Conservation (phyloP, 345 rosid genomes). For the Salix arbutifolia region DNA sequence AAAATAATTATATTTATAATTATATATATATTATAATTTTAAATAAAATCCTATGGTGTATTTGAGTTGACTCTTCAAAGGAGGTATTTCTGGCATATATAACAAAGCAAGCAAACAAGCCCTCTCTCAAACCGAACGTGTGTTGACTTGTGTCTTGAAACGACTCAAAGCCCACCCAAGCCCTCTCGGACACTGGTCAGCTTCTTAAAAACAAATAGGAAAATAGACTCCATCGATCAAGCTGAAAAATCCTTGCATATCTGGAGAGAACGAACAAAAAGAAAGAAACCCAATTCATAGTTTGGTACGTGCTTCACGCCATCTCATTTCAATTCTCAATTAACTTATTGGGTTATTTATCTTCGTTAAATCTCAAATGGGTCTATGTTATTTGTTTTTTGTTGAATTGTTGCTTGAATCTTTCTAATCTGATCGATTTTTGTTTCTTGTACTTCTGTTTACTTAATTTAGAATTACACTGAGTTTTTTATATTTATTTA, state of each 20-base stretch:
- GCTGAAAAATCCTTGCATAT: neutral
- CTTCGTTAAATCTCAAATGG: conserved; percentile 1
- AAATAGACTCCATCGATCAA: conserved; percentile 4
- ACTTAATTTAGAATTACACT: neutral
- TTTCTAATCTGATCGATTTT: neutral
- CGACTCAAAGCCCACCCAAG: neutral
- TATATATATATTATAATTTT: too few species aligned
- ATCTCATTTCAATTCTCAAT: conserved; percentile 2
- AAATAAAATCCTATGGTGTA: too few species aligned
- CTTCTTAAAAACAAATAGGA: neutral
- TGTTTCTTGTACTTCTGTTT: neutral
- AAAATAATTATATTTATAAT: too few species aligned
- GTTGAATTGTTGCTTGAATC: neutral
- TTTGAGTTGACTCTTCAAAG: too few species aligned
- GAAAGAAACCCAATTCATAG: conserved; percentile 8
- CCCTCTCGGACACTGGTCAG: neutral
- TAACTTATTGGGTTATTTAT: neutral
- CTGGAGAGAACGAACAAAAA: neutral
- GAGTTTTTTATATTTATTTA: neutral
- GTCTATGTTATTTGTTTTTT: neutral
- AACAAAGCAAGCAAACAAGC: neutral
- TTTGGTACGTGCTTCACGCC: conserved; percentile 9
- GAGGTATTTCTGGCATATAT: too few species aligned
- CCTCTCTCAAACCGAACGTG: neutral
- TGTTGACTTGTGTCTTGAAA: neutral